Percentiles rank a stretch among this genome's conserved stretches.
These are phyloP conservation scores for Brassica cretica DNA, from an alignment of 345 rosid genomes.

Conservation along the genomic window DNA sequence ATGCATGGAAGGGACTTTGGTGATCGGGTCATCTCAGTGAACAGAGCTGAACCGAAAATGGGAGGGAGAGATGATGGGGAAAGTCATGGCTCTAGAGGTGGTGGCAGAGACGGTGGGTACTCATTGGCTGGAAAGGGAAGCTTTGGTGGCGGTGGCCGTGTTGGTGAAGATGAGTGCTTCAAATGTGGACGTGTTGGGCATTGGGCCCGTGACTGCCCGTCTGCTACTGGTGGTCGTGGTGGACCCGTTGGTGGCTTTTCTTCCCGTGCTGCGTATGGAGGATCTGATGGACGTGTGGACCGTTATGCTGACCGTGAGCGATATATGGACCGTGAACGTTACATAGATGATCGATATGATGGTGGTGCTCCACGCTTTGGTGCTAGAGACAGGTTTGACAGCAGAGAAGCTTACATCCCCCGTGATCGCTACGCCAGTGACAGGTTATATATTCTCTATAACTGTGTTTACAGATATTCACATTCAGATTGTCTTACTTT, in stretches of 20 bases:
- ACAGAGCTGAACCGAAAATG: conserved; percentile 91
- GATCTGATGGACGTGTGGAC: conserved; percentile 67
- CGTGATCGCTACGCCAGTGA: conserved; percentile 76
- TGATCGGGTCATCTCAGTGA: conserved; percentile 88
- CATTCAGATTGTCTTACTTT: neutral
- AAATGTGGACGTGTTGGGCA: conserved; percentile 94
- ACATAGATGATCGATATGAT: conserved; percentile 85
- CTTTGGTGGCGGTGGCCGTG: conserved; percentile 61
- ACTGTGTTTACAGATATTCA: neutral
- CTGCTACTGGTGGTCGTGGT: conserved; percentile 81
- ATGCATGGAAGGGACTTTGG: conserved; percentile 95
- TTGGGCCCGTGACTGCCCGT: conserved; percentile 98
- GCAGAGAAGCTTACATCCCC: conserved; percentile 67
- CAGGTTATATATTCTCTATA: conserved; percentile 49
- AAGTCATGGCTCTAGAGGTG: conserved; percentile 74
- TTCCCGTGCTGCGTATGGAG: conserved; percentile 69
- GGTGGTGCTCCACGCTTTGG: conserved; percentile 66
- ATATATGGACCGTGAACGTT: conserved; percentile 75
- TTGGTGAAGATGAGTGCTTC: conserved; percentile 88
- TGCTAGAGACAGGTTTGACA: conserved; percentile 80
- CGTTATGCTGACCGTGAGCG: conserved; percentile 61
- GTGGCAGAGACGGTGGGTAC: conserved; percentile 79
- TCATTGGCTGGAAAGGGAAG: conserved; percentile 35
- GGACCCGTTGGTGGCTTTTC: conserved; percentile 66
- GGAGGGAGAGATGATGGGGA: conserved; percentile 68